Percentiles rank a stretch among this genome's conserved stretches.
These are phyloP conservation scores for Sporothrix variecibatus DNA, from an alignment of 2,329 filamentous ascomycete genomes.

Conservation along the genomic window DNA sequence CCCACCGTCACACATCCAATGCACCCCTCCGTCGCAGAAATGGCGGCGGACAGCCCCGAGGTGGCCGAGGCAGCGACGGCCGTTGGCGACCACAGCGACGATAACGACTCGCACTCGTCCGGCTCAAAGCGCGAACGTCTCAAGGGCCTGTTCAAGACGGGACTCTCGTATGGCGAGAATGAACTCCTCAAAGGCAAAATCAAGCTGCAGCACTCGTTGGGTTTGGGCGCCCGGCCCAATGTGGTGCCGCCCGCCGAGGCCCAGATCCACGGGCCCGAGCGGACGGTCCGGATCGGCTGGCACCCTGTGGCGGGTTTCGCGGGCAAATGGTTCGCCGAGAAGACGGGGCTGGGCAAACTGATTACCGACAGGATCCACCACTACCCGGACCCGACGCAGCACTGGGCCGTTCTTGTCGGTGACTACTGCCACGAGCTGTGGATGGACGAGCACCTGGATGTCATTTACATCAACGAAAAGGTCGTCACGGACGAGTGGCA, in stretches of 20 bases:
- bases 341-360: slow-evolving; percentile 56
- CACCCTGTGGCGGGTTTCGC: slow-evolving; percentile 58
- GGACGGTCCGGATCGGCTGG: slow-evolving; percentile 58
- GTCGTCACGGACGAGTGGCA: slow-evolving; percentile 51
- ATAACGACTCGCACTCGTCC: background rate
- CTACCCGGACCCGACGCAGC: slow-evolving; percentile 61
- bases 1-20: background rate
- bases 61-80: slow-evolving; percentile 26
- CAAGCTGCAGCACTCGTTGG: slow-evolving; percentile 46
- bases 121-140: slow-evolving; percentile 30
- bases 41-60: slow-evolving; percentile 23
- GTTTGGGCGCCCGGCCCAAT: slow-evolving; percentile 48
- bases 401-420: slow-evolving; percentile 61
- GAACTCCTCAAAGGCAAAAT: slow-evolving; percentile 45
- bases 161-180: slow-evolving; percentile 30
- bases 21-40: background rate
- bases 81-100: background rate
- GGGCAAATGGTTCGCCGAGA: slow-evolving; percentile 60
- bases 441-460: slow-evolving; percentile 60
- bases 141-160: slow-evolving; percentile 30
- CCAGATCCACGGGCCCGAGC: slow-evolving; percentile 40
- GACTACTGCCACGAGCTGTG: slow-evolving; percentile 60
- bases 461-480: slow-evolving; percentile 58
- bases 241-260: slow-evolving; percentile 46
- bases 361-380: slow-evolving; percentile 57